These are phyloP conservation scores for Diaporthe citri DNA, from an alignment of 2,329 filamentous ascomycete genomes.

Conservation along the genomic window DNA sequence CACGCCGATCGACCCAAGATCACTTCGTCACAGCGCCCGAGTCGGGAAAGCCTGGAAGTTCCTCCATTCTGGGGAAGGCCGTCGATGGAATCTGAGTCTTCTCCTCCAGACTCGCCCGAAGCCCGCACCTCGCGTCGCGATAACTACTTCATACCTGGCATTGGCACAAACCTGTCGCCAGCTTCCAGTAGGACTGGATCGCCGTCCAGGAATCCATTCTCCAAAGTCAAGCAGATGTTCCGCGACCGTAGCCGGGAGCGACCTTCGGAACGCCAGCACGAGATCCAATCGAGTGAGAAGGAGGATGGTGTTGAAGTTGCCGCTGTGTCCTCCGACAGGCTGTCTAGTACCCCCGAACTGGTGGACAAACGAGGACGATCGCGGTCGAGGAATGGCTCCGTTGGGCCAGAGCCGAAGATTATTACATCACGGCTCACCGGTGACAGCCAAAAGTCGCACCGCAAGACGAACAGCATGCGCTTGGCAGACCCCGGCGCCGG, in stretches of 20 bases:
- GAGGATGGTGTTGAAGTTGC: slow-evolving; percentile 47
- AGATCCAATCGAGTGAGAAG: slow-evolving; percentile 45
- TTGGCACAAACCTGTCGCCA: slow-evolving; percentile 74
- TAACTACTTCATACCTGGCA: slow-evolving; percentile 66
- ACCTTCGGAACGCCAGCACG: slow-evolving; percentile 48
- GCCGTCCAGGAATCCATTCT: slow-evolving; percentile 70
- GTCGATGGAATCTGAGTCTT: slow-evolving; percentile 60
- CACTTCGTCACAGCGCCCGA: slow-evolving; percentile 49
- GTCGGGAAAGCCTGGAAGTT: slow-evolving; percentile 63
- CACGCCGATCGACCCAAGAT: slow-evolving; percentile 37
- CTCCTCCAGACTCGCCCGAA: slow-evolving; percentile 65
- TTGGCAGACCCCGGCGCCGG: slow-evolving; percentile 62
- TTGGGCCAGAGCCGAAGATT: slow-evolving; percentile 55
- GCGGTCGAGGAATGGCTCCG: slow-evolving; percentile 49
- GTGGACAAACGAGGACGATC: slow-evolving; percentile 46
- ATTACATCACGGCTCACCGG: slow-evolving; percentile 53
- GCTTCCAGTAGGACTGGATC: slow-evolving; percentile 71
- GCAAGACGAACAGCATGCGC: slow-evolving; percentile 63
- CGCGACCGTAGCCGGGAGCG: slow-evolving; percentile 65
- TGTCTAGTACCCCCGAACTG: slow-evolving; percentile 37
- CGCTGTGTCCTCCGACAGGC: background rate
- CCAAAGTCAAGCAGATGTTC: slow-evolving; percentile 68
- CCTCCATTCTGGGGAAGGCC: slow-evolving; percentile 53
- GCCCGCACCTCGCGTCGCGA: slow-evolving; percentile 59
- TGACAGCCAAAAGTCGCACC: slow-evolving; percentile 62